Base-by-base conservation (phyloP, 371 early-diverging fungal genomes). In the Lichtheimia corymbifera region DNA sequence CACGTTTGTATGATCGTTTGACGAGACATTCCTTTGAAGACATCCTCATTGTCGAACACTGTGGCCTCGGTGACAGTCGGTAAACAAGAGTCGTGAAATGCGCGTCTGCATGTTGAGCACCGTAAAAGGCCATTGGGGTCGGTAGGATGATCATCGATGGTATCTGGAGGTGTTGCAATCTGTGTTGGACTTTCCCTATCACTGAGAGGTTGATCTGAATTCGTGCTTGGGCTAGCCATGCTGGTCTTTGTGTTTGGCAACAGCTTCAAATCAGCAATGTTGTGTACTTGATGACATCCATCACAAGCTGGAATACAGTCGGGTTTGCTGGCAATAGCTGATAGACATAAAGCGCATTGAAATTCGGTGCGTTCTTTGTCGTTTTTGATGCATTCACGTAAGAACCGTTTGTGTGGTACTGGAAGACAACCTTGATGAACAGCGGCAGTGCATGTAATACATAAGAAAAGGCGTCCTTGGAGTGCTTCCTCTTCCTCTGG, bases 391-490 rank as follows among this genome's bases (percentile, higher is more conserved):
- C 47, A 25, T 17, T 63, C 44, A 25, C 57, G 18, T 45, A 55
- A 20, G 49, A 41, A 49, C 27, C 20, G 50, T 24, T 47, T 50
- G 51, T 57, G 22, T 18, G 18, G 47, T 7, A 5, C 1, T 20
- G 61, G 52, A 6, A 80, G 41, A 57, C 83, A 83, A 9, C 51
- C 63, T 15, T 77, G 72, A 53, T 83, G 83, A 22, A 65, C 70
- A 4, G 70, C 63, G 0, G 66, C 54, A 7, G 83, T 73, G 27
- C 83, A 83, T 13, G 67, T 66, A 3, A 77, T 64, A 45, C 83
- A 83, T 1, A 83, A 66, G 13, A 83, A 45, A 1, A 80, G 56
- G 0, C 79, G 66, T 2, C 76, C 76, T 30, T 66, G 50, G 4
- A 71, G 59, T 35, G 62, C 67, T 30, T 67, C 67, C 13, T 72